Percentiles rank a stretch among this genome's conserved stretches.
phyloP scores from a whole-genome alignment of 2,329 filamentous ascomycete genomes.

The Dothiorella sarmentorum region DNA sequence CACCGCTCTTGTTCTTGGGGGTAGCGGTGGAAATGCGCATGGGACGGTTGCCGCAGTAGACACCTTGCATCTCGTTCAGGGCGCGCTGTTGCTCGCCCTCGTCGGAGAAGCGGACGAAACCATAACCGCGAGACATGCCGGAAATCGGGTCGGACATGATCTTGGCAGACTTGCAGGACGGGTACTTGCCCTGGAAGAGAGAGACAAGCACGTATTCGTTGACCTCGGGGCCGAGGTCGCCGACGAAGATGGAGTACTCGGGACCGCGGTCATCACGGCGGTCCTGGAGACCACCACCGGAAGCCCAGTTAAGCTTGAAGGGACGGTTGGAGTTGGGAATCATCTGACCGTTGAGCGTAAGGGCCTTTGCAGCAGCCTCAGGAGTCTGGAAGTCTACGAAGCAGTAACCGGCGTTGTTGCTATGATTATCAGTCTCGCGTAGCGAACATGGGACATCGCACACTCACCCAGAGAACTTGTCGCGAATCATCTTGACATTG shows the following conservation, averaged over 20 bases:
- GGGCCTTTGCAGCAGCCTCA: constrained; percentile 84
- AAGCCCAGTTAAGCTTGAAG: constrained; percentile 99
- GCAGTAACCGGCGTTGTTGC: constrained; percentile 97
- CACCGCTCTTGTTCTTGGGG: constrained; percentile 78
- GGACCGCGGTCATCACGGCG: constrained; percentile 94
- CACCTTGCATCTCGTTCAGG: constrained; percentile 96
- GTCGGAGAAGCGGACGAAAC: constrained; percentile 95
- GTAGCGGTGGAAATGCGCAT: constrained; percentile 99
- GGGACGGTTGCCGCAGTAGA: constrained; percentile 96
- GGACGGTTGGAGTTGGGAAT: constrained; percentile 92
- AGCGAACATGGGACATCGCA: background rate
- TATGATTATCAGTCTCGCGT: constrained; percentile 45
- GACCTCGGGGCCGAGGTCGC: constrained; percentile 94
- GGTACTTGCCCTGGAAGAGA: constrained; percentile 93
- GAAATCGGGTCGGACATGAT: constrained; percentile 99
- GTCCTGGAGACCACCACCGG: constrained; percentile 90
- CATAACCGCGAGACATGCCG: constrained; percentile 95
- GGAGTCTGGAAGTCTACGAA: constrained; percentile 89
- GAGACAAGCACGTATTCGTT: constrained; percentile 98
- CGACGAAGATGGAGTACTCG: constrained; percentile 96
- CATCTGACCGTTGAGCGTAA: constrained; percentile 80
- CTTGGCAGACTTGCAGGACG: constrained; percentile 97
- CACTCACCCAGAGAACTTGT: constrained; percentile 93
- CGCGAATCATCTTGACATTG: constrained; percentile 99
- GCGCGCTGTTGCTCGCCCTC: constrained; percentile 95